Evolutionary conservation across 1,284 basidiomycete genomes (phyloP).

Genomic region (Cryptococcus wingfieldii): DNA sequence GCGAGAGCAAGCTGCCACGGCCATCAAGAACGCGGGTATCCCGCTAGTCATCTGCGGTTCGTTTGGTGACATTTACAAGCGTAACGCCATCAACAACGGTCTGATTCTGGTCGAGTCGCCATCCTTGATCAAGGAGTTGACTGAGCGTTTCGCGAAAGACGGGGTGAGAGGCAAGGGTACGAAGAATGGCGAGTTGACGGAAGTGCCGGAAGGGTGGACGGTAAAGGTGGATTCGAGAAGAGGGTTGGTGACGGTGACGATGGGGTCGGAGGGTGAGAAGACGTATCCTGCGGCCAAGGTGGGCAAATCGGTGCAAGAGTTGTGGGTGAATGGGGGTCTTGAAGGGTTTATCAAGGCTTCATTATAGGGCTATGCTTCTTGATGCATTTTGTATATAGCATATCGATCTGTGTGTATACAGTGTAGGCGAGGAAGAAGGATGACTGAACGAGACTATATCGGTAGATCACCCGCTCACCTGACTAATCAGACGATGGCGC

Average conservation of each 20-base stretch:
- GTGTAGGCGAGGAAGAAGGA: too few relatives aligned
- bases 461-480: too few relatives aligned
- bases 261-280: conserved; percentile 53
- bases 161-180: conserved; percentile 73
- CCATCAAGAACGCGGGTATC: conserved; percentile 88
- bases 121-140: conserved; percentile 80
- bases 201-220: conserved; percentile 60
- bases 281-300: conserved; percentile 68
- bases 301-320: conserved; percentile 85
- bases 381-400: not conserved
- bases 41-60: conserved; percentile 92
- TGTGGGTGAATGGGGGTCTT: conserved; percentile 56
- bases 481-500: too few relatives aligned
- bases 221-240: conserved; percentile 66
- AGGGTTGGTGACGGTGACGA: conserved; percentile 60
- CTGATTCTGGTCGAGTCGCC: conserved; percentile 92
- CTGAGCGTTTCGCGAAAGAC: conserved; percentile 65
- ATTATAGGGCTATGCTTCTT: conserved; percentile 30
- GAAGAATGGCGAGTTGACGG: conserved; percentile 70
- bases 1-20: conserved; percentile 97
- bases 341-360: conserved; percentile 54
- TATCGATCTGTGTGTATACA: too few relatives aligned
- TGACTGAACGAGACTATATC: too few relatives aligned
- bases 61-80: conserved; percentile 99
- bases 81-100: conserved; percentile 98